Conservation (phyloP, 495 filamentous ascomycete species). For the Neurospora sp. region DNA sequence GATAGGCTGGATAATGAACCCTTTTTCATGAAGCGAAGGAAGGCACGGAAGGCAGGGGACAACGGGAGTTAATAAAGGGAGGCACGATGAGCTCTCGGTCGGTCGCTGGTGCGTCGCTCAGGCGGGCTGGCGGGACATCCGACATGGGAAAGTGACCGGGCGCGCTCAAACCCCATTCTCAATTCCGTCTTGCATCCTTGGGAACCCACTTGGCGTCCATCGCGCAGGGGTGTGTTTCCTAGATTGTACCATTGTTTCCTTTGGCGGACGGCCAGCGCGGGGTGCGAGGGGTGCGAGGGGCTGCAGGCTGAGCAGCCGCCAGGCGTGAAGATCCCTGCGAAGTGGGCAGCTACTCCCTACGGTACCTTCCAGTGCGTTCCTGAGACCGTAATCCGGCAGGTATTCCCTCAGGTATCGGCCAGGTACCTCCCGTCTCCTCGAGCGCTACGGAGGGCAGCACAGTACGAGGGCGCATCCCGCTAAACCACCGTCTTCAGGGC, state of each 20-base stretch:
- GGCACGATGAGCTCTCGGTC: constrained; percentile 6
- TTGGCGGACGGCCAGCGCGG: background rate
- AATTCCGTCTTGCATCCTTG: constrained; percentile 3
- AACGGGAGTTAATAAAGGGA: constrained; percentile 8
- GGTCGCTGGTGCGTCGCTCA: background rate
- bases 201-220: background rate
- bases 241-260: background rate
- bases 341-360: constrained; percentile 5
- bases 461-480: background rate
- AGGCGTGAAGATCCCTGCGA: constrained; percentile 13
- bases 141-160: constrained; percentile 23
- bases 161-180: constrained; percentile 22
- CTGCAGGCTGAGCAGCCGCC: constrained; percentile 8
- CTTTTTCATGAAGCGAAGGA: background rate
- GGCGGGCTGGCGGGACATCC: background rate
- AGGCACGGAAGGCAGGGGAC: constrained; percentile 4
- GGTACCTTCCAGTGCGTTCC: background rate
- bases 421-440: background rate
- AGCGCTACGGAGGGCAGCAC: background rate
- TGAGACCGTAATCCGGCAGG: background rate
- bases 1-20: background rate
- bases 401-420: background rate
- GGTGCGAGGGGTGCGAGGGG: background rate
- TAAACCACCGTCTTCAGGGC: background rate
- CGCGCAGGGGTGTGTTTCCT: background rate